These are phyloP conservation scores for Claviceps sp. DNA, from an alignment of 2,329 filamentous ascomycete genomes.

Conservation along the genomic window DNA sequence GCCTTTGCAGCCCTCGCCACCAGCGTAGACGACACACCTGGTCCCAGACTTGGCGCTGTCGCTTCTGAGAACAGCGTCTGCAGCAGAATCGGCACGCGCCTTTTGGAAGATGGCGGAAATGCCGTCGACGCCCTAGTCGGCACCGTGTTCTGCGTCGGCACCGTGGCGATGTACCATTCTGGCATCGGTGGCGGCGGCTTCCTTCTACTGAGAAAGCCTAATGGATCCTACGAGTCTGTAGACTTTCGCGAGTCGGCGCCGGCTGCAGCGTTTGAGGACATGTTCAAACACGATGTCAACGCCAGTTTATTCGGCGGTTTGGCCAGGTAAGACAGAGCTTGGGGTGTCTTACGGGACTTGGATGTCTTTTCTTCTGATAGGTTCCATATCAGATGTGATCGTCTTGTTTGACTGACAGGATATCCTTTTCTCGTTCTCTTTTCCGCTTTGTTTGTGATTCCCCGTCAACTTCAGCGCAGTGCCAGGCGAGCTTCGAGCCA, in stretches of 20 bases:
- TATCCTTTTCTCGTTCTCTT: background rate
- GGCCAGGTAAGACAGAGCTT: conserved; percentile 41
- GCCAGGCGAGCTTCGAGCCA: conserved; percentile 57
- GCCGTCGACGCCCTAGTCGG: conserved; percentile 54
- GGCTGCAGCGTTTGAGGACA: conserved; percentile 62
- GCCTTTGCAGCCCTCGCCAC: background rate
- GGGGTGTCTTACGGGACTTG: background rate
- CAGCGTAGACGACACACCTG: background rate
- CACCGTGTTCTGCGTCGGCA: conserved; percentile 51
- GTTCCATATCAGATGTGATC: background rate
- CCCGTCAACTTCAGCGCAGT: conserved; percentile 33
- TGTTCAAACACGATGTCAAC: conserved; percentile 59
- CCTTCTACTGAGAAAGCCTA: conserved; percentile 51
- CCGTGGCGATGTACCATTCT: conserved; percentile 50
- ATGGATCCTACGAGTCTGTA: conserved; percentile 62
- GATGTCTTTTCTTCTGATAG: background rate
- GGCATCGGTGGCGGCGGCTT: conserved; percentile 74
- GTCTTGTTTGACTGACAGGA: background rate
- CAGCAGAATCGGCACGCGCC: conserved; percentile 42
- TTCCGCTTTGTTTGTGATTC: background rate
- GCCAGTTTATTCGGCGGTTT: conserved; percentile 57
- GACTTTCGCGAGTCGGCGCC: conserved; percentile 81
- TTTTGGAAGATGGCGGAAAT: conserved; percentile 48
- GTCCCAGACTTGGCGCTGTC: conserved; percentile 37
- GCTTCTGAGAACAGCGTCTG: conserved; percentile 48